These are phyloP conservation scores for Naematelia encephala DNA, from an alignment of 768 basidiomycete genomes.

Conservation along the genomic window DNA sequence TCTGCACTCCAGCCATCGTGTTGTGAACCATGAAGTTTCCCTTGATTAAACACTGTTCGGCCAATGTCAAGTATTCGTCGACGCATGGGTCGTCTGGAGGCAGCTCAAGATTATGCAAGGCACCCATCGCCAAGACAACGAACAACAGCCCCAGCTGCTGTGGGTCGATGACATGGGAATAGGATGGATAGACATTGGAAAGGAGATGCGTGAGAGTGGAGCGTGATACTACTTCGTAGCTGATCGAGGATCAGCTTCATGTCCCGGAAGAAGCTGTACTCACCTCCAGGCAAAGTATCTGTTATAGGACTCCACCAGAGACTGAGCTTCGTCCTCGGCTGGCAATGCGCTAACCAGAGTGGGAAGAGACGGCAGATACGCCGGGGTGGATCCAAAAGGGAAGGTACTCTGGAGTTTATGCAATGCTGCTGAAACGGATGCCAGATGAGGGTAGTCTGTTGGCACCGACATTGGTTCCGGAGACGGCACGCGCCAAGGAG, in stretches of 20 bases:
- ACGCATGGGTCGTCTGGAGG: not conserved
- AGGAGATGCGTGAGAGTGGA: too few species aligned
- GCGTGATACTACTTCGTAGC: not conserved
- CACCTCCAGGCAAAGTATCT: not conserved
- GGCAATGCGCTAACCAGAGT: too few species aligned
- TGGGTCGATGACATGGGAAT: not conserved
- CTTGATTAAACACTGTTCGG: not conserved
- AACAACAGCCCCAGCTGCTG: constrained; percentile 2
- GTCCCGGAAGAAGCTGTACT: not conserved
- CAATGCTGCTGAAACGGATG: too few species aligned
- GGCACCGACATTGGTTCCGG: too few species aligned
- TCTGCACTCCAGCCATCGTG: constrained; percentile 8
- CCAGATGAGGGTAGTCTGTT: too few species aligned
- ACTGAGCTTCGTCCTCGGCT: not conserved
- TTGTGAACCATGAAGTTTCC: constrained; percentile 9
- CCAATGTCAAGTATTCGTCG: not conserved
- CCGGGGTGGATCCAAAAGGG: not conserved
- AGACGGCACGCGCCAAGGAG: too few species aligned
- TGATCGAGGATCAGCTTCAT: not conserved
- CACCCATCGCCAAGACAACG: constrained; percentile 6
- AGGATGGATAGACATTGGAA: too few species aligned
- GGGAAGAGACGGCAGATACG: constrained; percentile 1
- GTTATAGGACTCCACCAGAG: not conserved
- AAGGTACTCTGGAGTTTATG: not conserved
- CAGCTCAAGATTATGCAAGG: constrained; percentile 6